These are phyloP conservation scores for Gypsophila paniculata DNA, from an alignment of 179 eudicot genomes.

Conservation along the genomic window DNA sequence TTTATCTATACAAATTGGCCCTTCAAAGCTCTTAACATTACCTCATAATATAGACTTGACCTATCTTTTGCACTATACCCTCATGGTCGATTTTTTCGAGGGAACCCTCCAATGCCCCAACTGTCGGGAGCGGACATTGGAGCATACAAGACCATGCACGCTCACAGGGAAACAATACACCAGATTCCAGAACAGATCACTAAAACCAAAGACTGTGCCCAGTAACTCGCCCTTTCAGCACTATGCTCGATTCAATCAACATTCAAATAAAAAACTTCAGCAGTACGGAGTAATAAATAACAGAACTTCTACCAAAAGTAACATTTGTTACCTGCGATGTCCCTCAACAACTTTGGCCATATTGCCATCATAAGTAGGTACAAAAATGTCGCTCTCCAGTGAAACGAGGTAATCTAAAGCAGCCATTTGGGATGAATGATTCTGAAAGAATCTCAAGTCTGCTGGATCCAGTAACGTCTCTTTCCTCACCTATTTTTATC, in stretches of 20 bases:
- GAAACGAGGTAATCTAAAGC: slow-evolving; percentile 80
- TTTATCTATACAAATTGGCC: too few relatives aligned
- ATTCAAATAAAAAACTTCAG: background rate
- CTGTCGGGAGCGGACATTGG: background rate
- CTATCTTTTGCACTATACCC: too few relatives aligned
- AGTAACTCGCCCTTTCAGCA: background rate
- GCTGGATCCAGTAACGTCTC: slow-evolving; percentile 60
- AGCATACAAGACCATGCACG: slow-evolving; percentile 10
- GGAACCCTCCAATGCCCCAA: background rate
- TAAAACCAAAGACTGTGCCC: background rate
- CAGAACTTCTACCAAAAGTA: background rate
- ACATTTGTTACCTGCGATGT: slow-evolving; percentile 56
- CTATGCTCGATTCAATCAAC: background rate
- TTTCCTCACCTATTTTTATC: slow-evolving; percentile 56
- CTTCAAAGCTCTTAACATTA: too few relatives aligned
- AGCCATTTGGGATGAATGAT: slow-evolving; percentile 86
- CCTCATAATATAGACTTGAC: too few relatives aligned
- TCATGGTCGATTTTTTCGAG: background rate
- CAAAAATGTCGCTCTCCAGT: slow-evolving; percentile 68
- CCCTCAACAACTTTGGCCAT: slow-evolving; percentile 91
- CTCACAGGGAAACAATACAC: background rate
- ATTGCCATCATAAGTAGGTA: slow-evolving; percentile 82
- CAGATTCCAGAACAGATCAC: background rate
- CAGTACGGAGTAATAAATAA: background rate
- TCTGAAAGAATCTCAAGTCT: slow-evolving; percentile 63